Base-by-base conservation (phyloP, 441 rosid genomes). In the Brassica balearica region DNA sequence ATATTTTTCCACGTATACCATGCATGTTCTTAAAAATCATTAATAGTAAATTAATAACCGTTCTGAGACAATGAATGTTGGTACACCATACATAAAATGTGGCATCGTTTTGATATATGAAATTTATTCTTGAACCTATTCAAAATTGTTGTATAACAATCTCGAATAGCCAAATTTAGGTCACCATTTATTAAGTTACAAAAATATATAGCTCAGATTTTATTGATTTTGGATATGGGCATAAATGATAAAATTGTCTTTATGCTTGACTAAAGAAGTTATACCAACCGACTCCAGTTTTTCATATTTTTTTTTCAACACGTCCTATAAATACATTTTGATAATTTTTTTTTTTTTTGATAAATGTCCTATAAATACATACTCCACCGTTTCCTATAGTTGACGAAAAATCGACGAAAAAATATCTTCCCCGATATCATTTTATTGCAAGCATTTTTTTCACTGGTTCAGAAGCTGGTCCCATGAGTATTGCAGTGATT, bases 381-480 rank as follows among this genome's bases (percentile, higher is more conserved):
- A 12, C 66, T 62, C 19, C 0, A 2, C 3, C 11, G 17, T 12
- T 61, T 62, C 38, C 0, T 11, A 62, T 62, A 62, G 46, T 29
- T 63, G 67, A 63, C 67, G 1, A 6, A 6, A 29, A 53, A n/a
- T 14, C 20, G 6, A 51, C 9, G 20, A 51, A 6, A 59, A 63
- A 29, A 60, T 68, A 75, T 69, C 55, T 34, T 51, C 70, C 58
- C 6, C 6, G 14, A 48, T 36, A 36, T 48, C 74, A 60, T 19
- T 17, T 61, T 29, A 68, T 29, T 29, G 71, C 32, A 43, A 34
- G 23, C 8, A 51, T 34, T 27, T 22, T 63, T 62, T 27, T 64
- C 22, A 36, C n/a, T 71, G 41, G 62, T 27, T 27, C 68, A 27
- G 67, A 72, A 58, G 32, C 65, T 67, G 81, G 73, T 72, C 81